Conservation (phyloP, 1,284 basidiomycete genomes). For the Ustilago trichophora region DNA sequence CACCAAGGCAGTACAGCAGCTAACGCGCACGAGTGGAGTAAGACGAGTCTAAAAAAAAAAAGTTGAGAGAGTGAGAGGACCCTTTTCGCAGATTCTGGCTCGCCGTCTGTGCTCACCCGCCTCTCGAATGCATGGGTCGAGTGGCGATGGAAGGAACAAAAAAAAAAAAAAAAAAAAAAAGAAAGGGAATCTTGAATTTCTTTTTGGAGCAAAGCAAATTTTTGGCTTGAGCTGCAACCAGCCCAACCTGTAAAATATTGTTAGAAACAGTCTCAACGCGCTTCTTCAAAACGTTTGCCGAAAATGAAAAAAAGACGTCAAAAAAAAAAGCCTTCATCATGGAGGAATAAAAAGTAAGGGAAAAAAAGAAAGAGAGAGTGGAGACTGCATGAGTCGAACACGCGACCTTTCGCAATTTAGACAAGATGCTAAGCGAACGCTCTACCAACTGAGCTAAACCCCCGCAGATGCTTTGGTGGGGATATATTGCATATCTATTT, state of each 20-base stretch:
- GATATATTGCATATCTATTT: neutral
- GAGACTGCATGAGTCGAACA: conserved; percentile 58
- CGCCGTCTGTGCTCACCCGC: no score
- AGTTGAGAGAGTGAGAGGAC: neutral
- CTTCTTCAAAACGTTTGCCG: no score
- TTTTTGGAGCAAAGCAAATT: no score
- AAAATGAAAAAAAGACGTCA: neutral
- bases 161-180: neutral
- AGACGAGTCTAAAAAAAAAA: neutral
- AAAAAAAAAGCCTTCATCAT: no score
- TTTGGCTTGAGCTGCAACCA: no score
- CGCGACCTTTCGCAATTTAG: conserved; percentile 52
- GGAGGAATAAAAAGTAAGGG: neutral
- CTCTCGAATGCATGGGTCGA: no score
- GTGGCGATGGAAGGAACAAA: neutral
- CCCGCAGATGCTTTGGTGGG: neutral
- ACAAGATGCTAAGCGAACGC: conserved; percentile 51
- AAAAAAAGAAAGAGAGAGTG: conserved; percentile 7
- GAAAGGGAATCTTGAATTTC: no score
- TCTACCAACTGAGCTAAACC: conserved; percentile 57
- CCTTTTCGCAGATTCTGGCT: no score
- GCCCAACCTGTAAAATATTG: no score
- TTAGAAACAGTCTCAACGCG: no score
- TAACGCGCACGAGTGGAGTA: conserved; percentile 23
- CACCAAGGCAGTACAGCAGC: no score